Conservation (phyloP, 2,329 filamentous ascomycete species). For the Bipolaris oryzae region DNA sequence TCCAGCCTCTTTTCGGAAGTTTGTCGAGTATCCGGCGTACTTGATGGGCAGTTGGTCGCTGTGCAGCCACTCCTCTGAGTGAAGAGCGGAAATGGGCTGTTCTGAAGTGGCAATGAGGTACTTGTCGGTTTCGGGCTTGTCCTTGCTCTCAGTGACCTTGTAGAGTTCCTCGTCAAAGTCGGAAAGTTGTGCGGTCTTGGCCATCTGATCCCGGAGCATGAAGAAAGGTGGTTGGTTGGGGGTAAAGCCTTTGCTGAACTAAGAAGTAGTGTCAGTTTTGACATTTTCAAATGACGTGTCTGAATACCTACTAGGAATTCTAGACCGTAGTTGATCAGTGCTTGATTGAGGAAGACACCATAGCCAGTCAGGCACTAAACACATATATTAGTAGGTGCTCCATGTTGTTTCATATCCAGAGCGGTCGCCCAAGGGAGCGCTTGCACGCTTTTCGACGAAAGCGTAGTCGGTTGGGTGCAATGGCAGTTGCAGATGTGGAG, state of each 20-base stretch:
- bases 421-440: neutral
- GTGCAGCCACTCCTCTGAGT: constrained; percentile 89
- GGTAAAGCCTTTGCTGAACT: constrained; percentile 75
- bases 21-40: constrained; percentile 86
- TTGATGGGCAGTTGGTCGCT: constrained; percentile 85
- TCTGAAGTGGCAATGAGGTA: constrained; percentile 78
- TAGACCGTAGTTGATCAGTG: constrained; percentile 86
- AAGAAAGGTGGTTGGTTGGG: constrained; percentile 67
- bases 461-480: neutral
- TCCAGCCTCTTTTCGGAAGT: constrained; percentile 94
- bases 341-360: constrained; percentile 90
- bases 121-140: constrained; percentile 83
- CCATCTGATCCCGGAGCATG: constrained; percentile 95
- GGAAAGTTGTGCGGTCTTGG: constrained; percentile 94
- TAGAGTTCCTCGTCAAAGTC: constrained; percentile 98
- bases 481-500: neutral
- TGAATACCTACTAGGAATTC: constrained; percentile 5
- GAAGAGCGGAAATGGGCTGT: constrained; percentile 91
- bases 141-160: constrained; percentile 85
- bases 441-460: neutral
- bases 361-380: constrained; percentile 76
- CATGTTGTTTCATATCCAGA: neutral
- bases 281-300: neutral
- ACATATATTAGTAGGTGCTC: neutral
- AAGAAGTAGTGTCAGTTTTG: neutral